These are phyloP conservation scores for Sophora flavescens DNA, from an alignment of 306 rosid species.

Conservation along the genomic window DNA sequence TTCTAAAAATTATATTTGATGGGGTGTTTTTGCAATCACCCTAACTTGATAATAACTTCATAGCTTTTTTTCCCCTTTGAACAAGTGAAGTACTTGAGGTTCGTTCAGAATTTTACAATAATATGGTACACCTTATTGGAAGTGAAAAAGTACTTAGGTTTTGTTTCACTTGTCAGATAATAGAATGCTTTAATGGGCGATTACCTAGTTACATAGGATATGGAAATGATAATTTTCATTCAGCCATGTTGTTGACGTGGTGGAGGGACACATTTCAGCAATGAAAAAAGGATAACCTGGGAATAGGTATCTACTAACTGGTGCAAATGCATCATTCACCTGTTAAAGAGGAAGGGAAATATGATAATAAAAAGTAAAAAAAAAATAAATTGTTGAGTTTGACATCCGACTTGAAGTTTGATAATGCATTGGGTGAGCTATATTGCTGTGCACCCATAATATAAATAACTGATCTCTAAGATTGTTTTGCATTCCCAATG, in stretches of 20 bases:
- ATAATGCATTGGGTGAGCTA: no score
- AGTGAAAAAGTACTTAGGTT: slow-evolving; percentile 24
- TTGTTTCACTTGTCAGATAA: slow-evolving; percentile 53
- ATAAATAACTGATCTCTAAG: no score
- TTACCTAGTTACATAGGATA: slow-evolving; percentile 85
- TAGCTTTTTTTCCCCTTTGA: neutral
- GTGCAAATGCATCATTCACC: slow-evolving; percentile 91
- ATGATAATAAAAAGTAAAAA: no score
- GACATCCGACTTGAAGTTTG: no score
- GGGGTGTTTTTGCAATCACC: no score
- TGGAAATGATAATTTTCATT: slow-evolving; percentile 78
- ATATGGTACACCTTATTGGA: slow-evolving; percentile 9
- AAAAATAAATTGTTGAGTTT: no score
- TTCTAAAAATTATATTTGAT: no score
- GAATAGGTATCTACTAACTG: slow-evolving; percentile 77
- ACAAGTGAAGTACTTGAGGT: no score
- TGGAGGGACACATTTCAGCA: slow-evolving; percentile 82
- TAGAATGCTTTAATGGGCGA: slow-evolving; percentile 84
- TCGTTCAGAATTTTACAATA: slow-evolving; percentile 4
- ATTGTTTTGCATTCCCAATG: no score
- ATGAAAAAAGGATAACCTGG: slow-evolving; percentile 72
- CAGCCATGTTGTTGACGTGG: slow-evolving; percentile 89
- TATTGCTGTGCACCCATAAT: no score
- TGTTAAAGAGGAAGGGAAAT: no score
- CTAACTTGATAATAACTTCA: neutral